A percentile compares a stretch with the other conserved stretches of the same genome.
These are phyloP conservation scores for Trapa bicornis DNA, from an alignment of 345 rosid genomes.

Conservation along the genomic window DNA sequence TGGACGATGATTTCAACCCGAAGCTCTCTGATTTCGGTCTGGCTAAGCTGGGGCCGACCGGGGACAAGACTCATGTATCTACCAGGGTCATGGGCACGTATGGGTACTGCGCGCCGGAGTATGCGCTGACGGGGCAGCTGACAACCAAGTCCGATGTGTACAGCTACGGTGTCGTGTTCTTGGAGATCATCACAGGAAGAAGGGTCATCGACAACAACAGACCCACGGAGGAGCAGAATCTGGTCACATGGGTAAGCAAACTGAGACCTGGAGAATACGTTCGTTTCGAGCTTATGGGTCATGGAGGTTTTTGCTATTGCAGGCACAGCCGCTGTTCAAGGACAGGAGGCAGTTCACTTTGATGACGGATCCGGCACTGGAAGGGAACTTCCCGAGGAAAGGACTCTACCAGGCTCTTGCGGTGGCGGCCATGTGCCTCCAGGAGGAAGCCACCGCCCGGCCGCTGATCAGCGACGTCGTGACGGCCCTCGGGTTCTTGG, in stretches of 20 bases:
- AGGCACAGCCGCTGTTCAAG: conserved; percentile 37
- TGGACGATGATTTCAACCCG: conserved; percentile 19
- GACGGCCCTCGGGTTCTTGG: conserved; percentile 33
- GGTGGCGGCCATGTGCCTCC: conserved; percentile 44
- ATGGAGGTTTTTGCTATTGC: not conserved
- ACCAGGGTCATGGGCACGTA: conserved; percentile 22
- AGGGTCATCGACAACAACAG: conserved; percentile 17
- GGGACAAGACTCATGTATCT: conserved; percentile 19
- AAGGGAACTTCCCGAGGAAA: conserved; percentile 25
- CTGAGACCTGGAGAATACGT: no score
- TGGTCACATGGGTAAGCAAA: conserved; percentile 16
- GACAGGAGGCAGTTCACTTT: conserved; percentile 30
- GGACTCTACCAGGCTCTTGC: conserved; percentile 44
- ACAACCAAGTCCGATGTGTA: conserved; percentile 21
- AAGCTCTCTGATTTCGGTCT: conserved; percentile 24
- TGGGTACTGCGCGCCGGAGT: conserved; percentile 22
- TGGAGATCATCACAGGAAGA: conserved; percentile 22
- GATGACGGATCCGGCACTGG: conserved; percentile 36
- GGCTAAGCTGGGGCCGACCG: conserved; percentile 19
- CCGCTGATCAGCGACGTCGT: conserved; percentile 43
- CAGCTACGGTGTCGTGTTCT: conserved; percentile 21
- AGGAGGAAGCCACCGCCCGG: conserved; percentile 32
- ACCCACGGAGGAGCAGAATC: conserved; percentile 19
- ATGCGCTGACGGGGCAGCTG: conserved; percentile 17
- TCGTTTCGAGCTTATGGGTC: not conserved